Conservation (phyloP, 2,329 filamentous ascomycete genomes). For the Macroventuria anomochaeta region DNA sequence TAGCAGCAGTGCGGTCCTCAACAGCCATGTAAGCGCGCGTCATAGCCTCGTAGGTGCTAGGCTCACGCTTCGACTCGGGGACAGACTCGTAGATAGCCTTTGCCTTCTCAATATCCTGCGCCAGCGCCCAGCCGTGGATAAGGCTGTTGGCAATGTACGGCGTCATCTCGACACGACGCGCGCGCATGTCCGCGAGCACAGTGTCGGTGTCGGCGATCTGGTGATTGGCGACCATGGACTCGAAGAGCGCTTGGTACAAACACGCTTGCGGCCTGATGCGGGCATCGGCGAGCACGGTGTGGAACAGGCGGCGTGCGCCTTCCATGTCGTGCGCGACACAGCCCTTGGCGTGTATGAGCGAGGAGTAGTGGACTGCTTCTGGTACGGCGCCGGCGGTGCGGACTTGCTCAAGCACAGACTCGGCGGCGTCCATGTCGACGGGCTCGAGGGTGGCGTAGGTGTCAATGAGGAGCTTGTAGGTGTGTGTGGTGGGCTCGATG, state of each 20-base stretch:
- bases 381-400: conserved; percentile 74
- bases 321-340: conserved; percentile 92
- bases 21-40: conserved; percentile 87
- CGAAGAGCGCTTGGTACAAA: conserved; percentile 95
- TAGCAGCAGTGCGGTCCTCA: conserved; percentile 78
- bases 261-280: conserved; percentile 78
- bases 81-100: conserved; percentile 81
- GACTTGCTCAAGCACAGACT: conserved; percentile 81
- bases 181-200: conserved; percentile 77
- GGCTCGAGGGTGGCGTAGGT: conserved; percentile 94
- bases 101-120: conserved; percentile 80
- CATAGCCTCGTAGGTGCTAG: conserved; percentile 99
- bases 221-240: conserved; percentile 96
- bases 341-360: conserved; percentile 92
- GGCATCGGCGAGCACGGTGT: conserved; percentile 73
- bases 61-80: conserved; percentile 79
- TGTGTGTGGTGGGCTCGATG: conserved; percentile 92
- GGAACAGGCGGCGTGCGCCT: conserved; percentile 81
- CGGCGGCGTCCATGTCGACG: conserved; percentile 84
- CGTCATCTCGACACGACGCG: conserved; percentile 79
- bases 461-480: conserved; percentile 96
- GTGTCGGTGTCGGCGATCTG: conserved; percentile 73
- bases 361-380: conserved; percentile 94
- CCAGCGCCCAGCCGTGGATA: conserved; percentile 93
- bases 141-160: conserved; percentile 98